A percentile compares a stretch with the other conserved stretches of the same genome.
Conservation (phyloP, 805 yeast species). For the Saturnispora serradocipensis region DNA sequence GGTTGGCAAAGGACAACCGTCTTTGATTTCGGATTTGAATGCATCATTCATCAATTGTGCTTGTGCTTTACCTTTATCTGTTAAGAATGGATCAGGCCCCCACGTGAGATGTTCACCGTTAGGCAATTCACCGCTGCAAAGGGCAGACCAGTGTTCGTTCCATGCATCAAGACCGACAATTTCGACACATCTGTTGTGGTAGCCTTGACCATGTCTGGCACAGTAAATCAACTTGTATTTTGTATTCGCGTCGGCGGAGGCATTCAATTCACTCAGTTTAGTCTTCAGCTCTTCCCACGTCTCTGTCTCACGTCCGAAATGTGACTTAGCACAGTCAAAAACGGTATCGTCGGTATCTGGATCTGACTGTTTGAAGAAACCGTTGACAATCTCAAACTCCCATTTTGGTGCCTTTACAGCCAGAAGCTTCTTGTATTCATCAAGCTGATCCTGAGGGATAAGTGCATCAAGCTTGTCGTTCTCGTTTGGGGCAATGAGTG, state of each 20-base stretch:
- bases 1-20: conserved; percentile 49
- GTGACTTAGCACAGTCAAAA: conserved; percentile 35
- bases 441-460: conserved; percentile 14
- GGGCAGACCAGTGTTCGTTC: conserved; percentile 44
- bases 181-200: conserved; percentile 46
- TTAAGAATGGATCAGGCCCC: conserved; percentile 55
- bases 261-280: conserved; percentile 30
- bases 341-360: conserved; percentile 34
- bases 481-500: conserved; percentile 10
- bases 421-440: conserved; percentile 5
- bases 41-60: conserved; percentile 39
- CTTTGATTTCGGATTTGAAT: conserved; percentile 34
- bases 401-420: conserved; percentile 16
- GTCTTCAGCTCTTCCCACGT: conserved; percentile 33
- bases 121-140: conserved; percentile 29
- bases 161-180: conserved; percentile 51
- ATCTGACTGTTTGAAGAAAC: conserved; percentile 42
- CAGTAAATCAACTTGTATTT: conserved; percentile 41
- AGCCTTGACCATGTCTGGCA: conserved; percentile 67
- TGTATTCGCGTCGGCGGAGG: conserved; percentile 28
- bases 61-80: conserved; percentile 46
- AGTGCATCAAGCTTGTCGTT: conserved; percentile 25
- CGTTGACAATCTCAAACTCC: conserved; percentile 42
- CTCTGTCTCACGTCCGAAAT: conserved; percentile 35
- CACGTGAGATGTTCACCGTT: conserved; percentile 43